phyloP scores from a whole-genome alignment of 225 moss, liverwort and hornwort species.

The Climacium dendroides region DNA sequence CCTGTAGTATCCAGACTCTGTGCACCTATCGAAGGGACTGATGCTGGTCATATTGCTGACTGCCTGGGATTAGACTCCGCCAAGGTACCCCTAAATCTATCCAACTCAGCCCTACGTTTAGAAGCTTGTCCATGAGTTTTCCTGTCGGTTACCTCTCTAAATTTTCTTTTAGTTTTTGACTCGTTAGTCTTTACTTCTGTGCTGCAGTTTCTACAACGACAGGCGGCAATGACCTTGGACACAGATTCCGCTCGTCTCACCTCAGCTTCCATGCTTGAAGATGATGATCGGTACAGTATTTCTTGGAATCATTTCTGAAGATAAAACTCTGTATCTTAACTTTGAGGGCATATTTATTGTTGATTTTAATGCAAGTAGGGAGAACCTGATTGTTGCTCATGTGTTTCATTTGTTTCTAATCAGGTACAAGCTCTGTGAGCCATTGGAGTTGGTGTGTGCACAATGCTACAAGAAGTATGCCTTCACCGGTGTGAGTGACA shows the following conservation, averaged over 20 bases:
- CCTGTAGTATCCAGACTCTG: slow-evolving; percentile 91
- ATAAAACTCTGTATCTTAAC: not conserved
- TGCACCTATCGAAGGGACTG: slow-evolving; percentile 94
- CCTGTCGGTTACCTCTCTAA: not conserved
- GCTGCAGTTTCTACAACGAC: slow-evolving; percentile 67
- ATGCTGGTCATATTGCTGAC: slow-evolving; percentile 81
- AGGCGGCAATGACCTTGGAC: slow-evolving; percentile 26
- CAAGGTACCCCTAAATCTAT: slow-evolving; percentile 33
- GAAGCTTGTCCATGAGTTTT: not conserved
- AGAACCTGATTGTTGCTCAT: not conserved
- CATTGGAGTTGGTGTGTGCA: slow-evolving; percentile 69
- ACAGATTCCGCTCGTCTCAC: slow-evolving; percentile 72
- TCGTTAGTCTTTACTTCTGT: not conserved
- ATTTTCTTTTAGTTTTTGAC: not conserved
- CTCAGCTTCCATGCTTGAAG: slow-evolving; percentile 79
- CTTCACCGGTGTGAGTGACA: slow-evolving; percentile 29
- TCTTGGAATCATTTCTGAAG: not conserved
- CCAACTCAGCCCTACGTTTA: not conserved
- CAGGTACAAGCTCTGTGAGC: slow-evolving; percentile 87
- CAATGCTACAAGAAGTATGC: slow-evolving; percentile 66
- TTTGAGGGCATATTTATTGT: not conserved
- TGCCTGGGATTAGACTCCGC: slow-evolving; percentile 82
- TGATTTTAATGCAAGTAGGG: not conserved
- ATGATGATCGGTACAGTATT: slow-evolving; percentile 58
- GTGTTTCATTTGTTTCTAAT: not conserved